phyloP scores from a whole-genome alignment of 768 basidiomycete genomes.

The Artomyces pyxidatus region DNA sequence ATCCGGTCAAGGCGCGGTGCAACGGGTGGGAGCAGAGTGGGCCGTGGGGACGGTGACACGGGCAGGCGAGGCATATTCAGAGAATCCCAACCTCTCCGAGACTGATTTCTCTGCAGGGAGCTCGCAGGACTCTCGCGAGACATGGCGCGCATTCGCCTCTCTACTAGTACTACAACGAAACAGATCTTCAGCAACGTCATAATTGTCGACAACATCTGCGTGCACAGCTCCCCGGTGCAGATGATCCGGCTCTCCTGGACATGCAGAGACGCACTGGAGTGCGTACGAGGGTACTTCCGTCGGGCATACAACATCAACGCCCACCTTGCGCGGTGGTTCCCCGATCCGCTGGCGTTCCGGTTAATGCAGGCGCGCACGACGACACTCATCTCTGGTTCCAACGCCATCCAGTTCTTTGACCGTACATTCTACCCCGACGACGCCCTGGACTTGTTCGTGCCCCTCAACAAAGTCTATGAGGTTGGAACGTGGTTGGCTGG shows the following conservation, averaged over 20 bases:
- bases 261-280: not conserved
- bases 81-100: no score
- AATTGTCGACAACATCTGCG: not conserved
- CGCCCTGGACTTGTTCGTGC: slow-evolving; percentile 50
- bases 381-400: slow-evolving; percentile 45
- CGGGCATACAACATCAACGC: slow-evolving; percentile 29
- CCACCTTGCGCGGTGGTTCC: slow-evolving; percentile 30
- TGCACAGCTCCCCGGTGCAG: not conserved
- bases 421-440: slow-evolving; percentile 34
- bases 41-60: no score
- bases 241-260: not conserved
- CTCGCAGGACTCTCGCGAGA: no score
- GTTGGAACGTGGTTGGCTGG: no score
- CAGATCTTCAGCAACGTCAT: no score
- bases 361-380: slow-evolving; percentile 34
- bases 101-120: no score
- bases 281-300: slow-evolving; percentile 16
- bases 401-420: slow-evolving; percentile 45
- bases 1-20: no score
- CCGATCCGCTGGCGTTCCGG: slow-evolving; percentile 30
- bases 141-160: no score
- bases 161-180: no score
- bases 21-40: no score
- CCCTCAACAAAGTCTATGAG: no score
- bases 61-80: no score